Evolutionary conservation across 2,329 filamentous ascomycete genomes (phyloP).

Genomic region (Pyrenochaeta sp.): DNA sequence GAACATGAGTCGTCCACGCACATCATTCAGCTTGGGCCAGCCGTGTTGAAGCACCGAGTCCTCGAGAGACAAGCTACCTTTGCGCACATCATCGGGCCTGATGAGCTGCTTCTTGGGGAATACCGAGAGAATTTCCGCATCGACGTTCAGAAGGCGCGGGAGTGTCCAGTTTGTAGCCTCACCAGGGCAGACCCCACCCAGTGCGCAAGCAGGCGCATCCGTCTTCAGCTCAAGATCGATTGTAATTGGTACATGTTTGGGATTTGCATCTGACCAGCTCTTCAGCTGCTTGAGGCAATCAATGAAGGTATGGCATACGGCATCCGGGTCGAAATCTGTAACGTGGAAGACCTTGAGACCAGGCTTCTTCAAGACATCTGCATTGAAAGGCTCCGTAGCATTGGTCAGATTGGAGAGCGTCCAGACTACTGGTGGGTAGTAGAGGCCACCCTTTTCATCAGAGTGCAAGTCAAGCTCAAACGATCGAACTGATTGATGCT

Average conservation of each 20-base stretch:
- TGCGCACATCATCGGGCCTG: constrained; percentile 57
- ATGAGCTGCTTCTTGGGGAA: constrained; percentile 53
- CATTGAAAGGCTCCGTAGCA: constrained; percentile 48
- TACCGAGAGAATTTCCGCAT: constrained; percentile 57
- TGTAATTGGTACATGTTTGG: constrained; percentile 55
- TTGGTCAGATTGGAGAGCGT: constrained; percentile 51
- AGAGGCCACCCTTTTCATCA: constrained; percentile 58
- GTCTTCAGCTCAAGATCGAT: constrained; percentile 61
- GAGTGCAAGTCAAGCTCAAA: constrained; percentile 60
- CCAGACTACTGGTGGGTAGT: constrained; percentile 55
- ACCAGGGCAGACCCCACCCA: constrained; percentile 49
- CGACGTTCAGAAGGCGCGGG: constrained; percentile 52
- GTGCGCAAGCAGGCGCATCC: constrained; percentile 42
- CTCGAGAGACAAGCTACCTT: constrained; percentile 54
- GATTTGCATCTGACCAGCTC: constrained; percentile 55
- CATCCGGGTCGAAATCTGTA: constrained; percentile 58
- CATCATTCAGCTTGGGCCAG: constrained; percentile 57
- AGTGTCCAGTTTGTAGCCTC: constrained; percentile 55
- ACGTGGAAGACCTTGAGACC: constrained; percentile 61
- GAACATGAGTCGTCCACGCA: constrained; percentile 58
- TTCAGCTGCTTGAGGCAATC: constrained; percentile 55
- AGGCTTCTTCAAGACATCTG: constrained; percentile 49
- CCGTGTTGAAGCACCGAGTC: constrained; percentile 55
- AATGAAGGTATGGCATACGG: constrained; percentile 56
- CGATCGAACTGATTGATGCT: constrained; percentile 56